Conservation (phyloP, 139 green algal species). For the Picochlorum sp. region DNA sequence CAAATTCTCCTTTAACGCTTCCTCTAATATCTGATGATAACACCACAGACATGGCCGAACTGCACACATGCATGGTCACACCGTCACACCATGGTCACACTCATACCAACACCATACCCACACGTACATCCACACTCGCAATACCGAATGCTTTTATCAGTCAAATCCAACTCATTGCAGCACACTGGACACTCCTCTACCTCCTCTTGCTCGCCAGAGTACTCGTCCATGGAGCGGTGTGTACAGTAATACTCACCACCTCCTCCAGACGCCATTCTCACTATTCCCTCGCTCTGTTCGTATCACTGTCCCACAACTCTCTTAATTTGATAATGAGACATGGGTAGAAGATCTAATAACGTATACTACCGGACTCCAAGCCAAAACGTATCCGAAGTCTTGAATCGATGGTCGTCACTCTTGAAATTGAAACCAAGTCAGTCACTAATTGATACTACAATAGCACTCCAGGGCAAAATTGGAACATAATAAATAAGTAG, state of each 20-base stretch:
- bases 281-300: no score
- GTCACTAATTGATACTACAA: no score
- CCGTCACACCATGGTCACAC: not conserved
- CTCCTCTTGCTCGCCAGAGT: not conserved
- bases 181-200: constrained; percentile 60
- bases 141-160: constrained; percentile 60
- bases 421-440: no score
- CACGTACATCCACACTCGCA: constrained; percentile 70
- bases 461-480: no score
- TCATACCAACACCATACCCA: not conserved
- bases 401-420: no score
- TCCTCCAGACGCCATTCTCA: not conserved
- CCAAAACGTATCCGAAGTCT: no score
- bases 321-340: no score
- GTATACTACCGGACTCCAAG: no score
- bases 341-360: no score
- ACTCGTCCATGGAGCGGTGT: no score
- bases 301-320: no score
- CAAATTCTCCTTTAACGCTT: constrained; percentile 57
- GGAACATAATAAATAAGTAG: no score
- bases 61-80: constrained; percentile 8
- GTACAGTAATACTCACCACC: not conserved
- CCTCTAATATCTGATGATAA: constrained; percentile 77
- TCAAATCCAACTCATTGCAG: constrained; percentile 69
- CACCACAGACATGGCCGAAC: constrained; percentile 68